These are phyloP conservation scores for Malus hybrid DNA, from an alignment of 331 rosid species.

Conservation along the genomic window DNA sequence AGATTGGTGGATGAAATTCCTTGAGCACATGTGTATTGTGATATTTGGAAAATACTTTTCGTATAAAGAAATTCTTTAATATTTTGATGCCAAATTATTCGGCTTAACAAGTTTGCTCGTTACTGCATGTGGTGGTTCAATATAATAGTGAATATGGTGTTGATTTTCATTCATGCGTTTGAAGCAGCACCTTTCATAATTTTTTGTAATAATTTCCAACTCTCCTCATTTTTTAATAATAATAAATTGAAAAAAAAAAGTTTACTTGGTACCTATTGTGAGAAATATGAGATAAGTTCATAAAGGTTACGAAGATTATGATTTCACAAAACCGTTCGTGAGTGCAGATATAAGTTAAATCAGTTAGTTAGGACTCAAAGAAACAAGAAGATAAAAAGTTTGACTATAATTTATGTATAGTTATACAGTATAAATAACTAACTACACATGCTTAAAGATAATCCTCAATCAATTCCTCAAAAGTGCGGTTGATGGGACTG, in stretches of 20 bases:
- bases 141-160: no score
- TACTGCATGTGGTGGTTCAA: neutral
- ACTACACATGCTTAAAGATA: neutral
- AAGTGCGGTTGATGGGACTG: neutral
- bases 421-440: neutral
- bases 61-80: neutral
- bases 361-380: neutral
- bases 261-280: neutral
- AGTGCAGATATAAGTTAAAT: no score
- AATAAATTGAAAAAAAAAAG: neutral
- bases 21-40: neutral
- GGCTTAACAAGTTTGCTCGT: neutral
- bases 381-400: neutral
- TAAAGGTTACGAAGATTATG: no score
- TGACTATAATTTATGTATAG: neutral
- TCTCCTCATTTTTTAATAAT: no score
- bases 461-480: neutral
- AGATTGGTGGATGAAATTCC: neutral
- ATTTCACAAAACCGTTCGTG: no score
- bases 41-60: no score
- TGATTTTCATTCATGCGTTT: no score
- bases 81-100: neutral
- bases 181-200: accelerated
- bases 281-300: neutral
- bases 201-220: no score